phyloP scores from a whole-genome alignment of 768 basidiomycete genomes.

The Collybiopsis confluens region DNA sequence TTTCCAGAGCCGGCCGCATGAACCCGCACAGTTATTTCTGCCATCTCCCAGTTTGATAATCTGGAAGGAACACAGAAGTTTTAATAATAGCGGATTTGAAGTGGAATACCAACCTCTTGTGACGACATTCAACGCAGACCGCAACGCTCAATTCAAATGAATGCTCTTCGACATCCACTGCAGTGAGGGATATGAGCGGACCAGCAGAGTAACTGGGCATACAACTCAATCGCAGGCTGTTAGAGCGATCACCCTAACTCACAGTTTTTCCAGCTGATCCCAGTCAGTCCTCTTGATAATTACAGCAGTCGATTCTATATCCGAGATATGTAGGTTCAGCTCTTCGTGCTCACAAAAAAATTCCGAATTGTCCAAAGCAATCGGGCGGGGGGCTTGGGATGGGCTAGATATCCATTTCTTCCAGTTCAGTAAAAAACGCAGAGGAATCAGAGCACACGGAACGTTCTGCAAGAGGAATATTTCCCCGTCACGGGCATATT shows the following conservation, averaged over 20 bases:
- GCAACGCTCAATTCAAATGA: conserved; percentile 44
- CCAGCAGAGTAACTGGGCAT: conserved; percentile 9
- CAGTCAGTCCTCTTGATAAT: conserved; percentile 64
- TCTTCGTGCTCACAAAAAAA: conserved; percentile 67
- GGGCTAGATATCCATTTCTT: conserved; percentile 63
- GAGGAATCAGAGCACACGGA: conserved; percentile 55
- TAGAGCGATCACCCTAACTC: conserved; percentile 20
- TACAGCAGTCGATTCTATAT: conserved; percentile 52
- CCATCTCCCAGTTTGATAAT: conserved; percentile 51
- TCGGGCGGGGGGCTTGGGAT: conserved; percentile 51
- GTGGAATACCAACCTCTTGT: conserved; percentile 41
- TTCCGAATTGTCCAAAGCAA: conserved; percentile 52
- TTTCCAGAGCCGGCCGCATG: conserved; percentile 21
- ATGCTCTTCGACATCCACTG: conserved; percentile 27
- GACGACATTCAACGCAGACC: conserved; percentile 60
- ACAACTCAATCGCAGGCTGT: conserved; percentile 9
- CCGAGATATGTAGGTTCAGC: conserved; percentile 64
- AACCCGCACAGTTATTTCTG: conserved; percentile 59
- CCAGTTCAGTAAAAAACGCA: conserved; percentile 66
- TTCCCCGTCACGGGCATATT: conserved; percentile 45
- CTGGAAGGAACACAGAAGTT: conserved; percentile 22
- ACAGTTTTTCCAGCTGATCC: conserved; percentile 58
- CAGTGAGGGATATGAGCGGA: conserved; percentile 42
- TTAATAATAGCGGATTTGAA: conserved; percentile 4
- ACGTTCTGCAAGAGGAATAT: conserved; percentile 39